Evolutionary conservation across 225 moss, liverwort and hornwort species (phyloP).

Genomic region (Marchantia paleacea): DNA sequence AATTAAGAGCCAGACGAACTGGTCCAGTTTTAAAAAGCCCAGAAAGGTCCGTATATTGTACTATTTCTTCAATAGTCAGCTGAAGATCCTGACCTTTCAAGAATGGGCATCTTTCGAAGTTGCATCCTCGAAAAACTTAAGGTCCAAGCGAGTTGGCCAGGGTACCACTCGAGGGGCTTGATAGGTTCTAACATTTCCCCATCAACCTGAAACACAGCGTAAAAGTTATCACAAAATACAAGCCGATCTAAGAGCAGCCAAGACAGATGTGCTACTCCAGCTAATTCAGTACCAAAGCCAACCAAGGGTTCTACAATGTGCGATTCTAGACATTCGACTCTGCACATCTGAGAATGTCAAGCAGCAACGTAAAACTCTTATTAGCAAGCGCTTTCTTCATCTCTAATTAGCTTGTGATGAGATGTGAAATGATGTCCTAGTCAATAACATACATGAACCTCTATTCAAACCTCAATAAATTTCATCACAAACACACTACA

Average conservation of each 20-base stretch:
- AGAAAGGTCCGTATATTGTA: too few relatives aligned
- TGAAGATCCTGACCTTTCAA: slow-evolving; percentile 57
- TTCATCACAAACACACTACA: background rate
- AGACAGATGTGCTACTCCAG: background rate
- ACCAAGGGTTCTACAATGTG: background rate
- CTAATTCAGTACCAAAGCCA: background rate
- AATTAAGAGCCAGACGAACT: background rate
- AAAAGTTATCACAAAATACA: background rate
- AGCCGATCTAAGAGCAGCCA: background rate
- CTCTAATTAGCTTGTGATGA: background rate
- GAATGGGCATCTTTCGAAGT: slow-evolving; percentile 75
- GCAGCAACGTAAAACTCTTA: background rate
- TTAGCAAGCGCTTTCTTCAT: background rate
- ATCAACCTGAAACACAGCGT: slow-evolving; percentile 48
- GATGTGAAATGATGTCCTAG: background rate
- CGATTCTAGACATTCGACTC: too few relatives aligned
- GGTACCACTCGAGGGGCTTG: slow-evolving; percentile 76
- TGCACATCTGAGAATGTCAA: background rate
- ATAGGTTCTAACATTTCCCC: slow-evolving; percentile 71
- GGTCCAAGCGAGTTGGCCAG: slow-evolving; percentile 83
- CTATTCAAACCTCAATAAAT: too few relatives aligned
- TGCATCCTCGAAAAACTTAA: slow-evolving; percentile 79
- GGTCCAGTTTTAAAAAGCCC: background rate
- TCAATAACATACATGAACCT: too few relatives aligned
- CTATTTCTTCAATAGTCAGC: background rate